Percentiles rank a stretch among this genome's conserved stretches.
Conservation (phyloP, 768 basidiomycete species). For the Mycena olivaceomarginata region DNA sequence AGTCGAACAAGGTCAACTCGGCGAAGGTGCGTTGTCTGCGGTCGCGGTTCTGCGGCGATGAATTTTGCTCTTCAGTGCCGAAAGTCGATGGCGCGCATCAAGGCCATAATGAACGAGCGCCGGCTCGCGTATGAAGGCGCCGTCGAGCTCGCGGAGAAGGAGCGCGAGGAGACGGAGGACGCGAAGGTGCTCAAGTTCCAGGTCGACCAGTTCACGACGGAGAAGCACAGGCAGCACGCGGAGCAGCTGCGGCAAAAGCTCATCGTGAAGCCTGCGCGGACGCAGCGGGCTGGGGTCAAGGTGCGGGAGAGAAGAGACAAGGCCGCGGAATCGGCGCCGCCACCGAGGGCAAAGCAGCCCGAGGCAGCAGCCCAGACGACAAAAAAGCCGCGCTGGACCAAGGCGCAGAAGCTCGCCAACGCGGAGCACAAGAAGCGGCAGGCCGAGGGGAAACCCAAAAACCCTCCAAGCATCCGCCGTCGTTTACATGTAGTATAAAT, state of each 20-base stretch:
- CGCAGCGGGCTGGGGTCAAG: slow-evolving; percentile 28
- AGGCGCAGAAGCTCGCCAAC: slow-evolving; percentile 42
- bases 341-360: not conserved
- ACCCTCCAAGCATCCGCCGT: not conserved
- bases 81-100: slow-evolving; percentile 98
- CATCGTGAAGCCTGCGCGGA: not conserved
- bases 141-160: slow-evolving; percentile 61
- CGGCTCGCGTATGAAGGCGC: slow-evolving; percentile 90
- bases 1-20: slow-evolving; percentile 53
- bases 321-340: not conserved
- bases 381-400: slow-evolving; percentile 40
- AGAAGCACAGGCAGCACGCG: slow-evolving; percentile 31
- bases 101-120: slow-evolving; percentile 93
- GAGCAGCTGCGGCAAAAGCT: slow-evolving; percentile 30
- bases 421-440: slow-evolving; percentile 36
- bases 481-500: slow-evolving; percentile 34
- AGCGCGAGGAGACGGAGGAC: slow-evolving; percentile 44
- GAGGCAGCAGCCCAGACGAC: not conserved
- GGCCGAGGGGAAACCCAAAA: not conserved
- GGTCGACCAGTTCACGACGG: slow-evolving; percentile 48
- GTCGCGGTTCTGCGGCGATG: slow-evolving; percentile 24
- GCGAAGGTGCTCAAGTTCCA: slow-evolving; percentile 54
- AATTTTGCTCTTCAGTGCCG: slow-evolving; percentile 75
- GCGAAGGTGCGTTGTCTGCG: slow-evolving; percentile 62
- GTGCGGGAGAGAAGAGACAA: slow-evolving; percentile 4